Percentiles rank a stretch among this genome's conserved stretches.
phyloP scores from a whole-genome alignment of 495 filamentous ascomycete genomes.

The Aspergillus coremiiformis region DNA sequence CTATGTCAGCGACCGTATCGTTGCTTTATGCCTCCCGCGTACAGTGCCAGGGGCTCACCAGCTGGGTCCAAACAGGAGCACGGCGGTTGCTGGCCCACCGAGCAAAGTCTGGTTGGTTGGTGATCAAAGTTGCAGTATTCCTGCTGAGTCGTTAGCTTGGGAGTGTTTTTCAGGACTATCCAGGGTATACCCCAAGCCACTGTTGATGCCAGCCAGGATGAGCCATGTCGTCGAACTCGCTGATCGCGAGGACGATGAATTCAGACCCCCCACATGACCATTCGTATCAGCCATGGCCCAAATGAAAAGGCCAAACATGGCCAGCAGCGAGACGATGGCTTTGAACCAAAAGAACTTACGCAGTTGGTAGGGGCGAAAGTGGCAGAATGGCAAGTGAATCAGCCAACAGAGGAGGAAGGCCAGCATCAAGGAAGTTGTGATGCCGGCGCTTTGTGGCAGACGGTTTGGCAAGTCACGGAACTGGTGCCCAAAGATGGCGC shows the following conservation, averaged over 20 bases:
- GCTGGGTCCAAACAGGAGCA: slow-evolving; percentile 32
- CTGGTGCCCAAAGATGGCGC: slow-evolving; percentile 52
- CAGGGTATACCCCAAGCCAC: slow-evolving; percentile 27
- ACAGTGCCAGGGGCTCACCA: not conserved
- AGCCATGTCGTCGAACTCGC: slow-evolving; percentile 26
- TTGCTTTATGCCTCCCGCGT: not conserved
- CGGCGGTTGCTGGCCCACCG: slow-evolving; percentile 29
- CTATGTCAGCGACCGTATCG: no score
- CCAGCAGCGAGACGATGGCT: slow-evolving; percentile 21
- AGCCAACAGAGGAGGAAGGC: slow-evolving; percentile 50
- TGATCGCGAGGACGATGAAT: slow-evolving; percentile 12
- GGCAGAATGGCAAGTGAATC: slow-evolving; percentile 24
- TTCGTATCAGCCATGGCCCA: slow-evolving; percentile 27
- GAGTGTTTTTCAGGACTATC: not conserved
- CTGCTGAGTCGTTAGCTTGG: not conserved
- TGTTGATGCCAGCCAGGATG: slow-evolving; percentile 35
- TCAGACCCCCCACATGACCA: slow-evolving; percentile 25
- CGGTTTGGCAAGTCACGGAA: slow-evolving; percentile 55
- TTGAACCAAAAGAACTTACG: slow-evolving; percentile 27
- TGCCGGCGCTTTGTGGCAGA: slow-evolving; percentile 43
- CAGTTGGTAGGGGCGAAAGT: slow-evolving; percentile 26
- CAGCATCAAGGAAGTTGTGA: slow-evolving; percentile 49
- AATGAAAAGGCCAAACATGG: slow-evolving; percentile 27
- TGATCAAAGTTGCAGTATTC: slow-evolving; percentile 36
- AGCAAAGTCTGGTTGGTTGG: slow-evolving; percentile 34